Evolutionary conservation across 352 stramenopile genomes (phyloP), one percentile per base, ranked within the genome.

Genomic region (Phytophthora quininea): DNA sequence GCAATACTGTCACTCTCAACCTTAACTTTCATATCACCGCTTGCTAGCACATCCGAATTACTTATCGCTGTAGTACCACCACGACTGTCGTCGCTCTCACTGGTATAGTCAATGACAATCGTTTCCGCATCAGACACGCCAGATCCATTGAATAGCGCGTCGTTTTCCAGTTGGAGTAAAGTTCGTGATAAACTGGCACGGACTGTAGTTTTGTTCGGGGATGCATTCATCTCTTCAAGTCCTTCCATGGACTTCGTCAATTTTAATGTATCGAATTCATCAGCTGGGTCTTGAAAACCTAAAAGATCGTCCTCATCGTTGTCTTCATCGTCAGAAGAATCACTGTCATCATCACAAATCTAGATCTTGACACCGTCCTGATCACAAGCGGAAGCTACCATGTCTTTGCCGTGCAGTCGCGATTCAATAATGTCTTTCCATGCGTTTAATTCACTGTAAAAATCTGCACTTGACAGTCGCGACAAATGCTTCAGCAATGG

Each of bases 381-480:
- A n/a, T n/a, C n/a, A n/a, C n/a, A n/a, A n/a, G n/a, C n/a, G n/a
- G n/a, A n/a, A n/a, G n/a, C n/a, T n/a, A n/a, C n/a, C n/a, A n/a
- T n/a, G n/a, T n/a, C n/a, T n/a, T n/a, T n/a, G n/a, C n/a, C n/a
- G n/a, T 15, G 7, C 2, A 66, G 24, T 40, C 49, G 38, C 3
- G 19, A 9, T 29, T 67, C 43, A 38, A 67, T 24, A 10, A 33
- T 67, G 5, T 62, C 60, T 29, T 62, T 58, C 45, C 52, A 61
- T 10, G 45, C 42, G 10, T 27, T 56, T 3, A 62, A 29, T 15
- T 51, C 53, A 27, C 29, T 19, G 19, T 67, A 48, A 29, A 57
- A 67, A 43, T 57, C 32, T 1, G 48, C 29, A 24, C 52, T 67
- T 3, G 51, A 51, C 38, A 67, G 32, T 3, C 33, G n/a, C 11